A percentile compares a stretch with the other conserved stretches of the same genome.
Evolutionary conservation across 2,329 filamentous ascomycete species (phyloP).

Genomic region (Cladosporium sp.): DNA sequence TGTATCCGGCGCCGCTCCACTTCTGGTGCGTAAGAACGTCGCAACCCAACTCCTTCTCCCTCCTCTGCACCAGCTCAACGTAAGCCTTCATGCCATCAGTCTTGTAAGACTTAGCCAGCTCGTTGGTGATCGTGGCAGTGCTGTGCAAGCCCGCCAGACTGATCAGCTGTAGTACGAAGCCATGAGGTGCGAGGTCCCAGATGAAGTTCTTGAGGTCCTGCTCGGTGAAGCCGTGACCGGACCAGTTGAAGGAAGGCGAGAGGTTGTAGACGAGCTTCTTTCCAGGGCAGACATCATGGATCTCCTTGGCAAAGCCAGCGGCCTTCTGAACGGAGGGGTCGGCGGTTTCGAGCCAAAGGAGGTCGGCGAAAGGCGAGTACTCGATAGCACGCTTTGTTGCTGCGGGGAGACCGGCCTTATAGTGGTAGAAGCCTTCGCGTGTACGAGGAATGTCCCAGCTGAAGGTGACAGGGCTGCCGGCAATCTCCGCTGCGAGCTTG

Average conservation of each 20-base stretch:
- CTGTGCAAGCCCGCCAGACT: slow-evolving; percentile 65
- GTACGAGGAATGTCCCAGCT: slow-evolving; percentile 91
- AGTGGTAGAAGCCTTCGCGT: slow-evolving; percentile 92
- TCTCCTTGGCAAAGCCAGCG: slow-evolving; percentile 71
- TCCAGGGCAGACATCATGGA: slow-evolving; percentile 67
- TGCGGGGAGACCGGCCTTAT: slow-evolving; percentile 76
- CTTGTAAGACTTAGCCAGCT: slow-evolving; percentile 82
- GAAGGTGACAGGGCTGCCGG: slow-evolving; percentile 73
- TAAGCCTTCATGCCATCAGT: slow-evolving; percentile 95
- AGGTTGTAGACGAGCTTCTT: slow-evolving; percentile 98
- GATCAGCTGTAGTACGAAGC: slow-evolving; percentile 68
- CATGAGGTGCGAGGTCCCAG: slow-evolving; percentile 92
- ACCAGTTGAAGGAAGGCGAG: slow-evolving; percentile 98
- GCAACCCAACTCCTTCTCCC: slow-evolving; percentile 86
- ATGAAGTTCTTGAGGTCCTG: slow-evolving; percentile 85
- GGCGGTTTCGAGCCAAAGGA: slow-evolving; percentile 96
- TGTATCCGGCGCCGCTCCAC: slow-evolving; percentile 73
- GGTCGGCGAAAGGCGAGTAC: slow-evolving; percentile 89
- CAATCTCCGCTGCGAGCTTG: slow-evolving; percentile 67
- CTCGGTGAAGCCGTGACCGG: slow-evolving; percentile 86
- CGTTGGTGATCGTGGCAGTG: slow-evolving; percentile 65
- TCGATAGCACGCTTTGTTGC: slow-evolving; percentile 92
- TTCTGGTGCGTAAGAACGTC: slow-evolving; percentile 96
- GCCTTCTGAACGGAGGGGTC: slow-evolving; percentile 82
- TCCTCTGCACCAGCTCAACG: slow-evolving; percentile 85